phyloP scores from a whole-genome alignment of 1,139 yeast species.

The Geotrichum cucujoidarum region DNA sequence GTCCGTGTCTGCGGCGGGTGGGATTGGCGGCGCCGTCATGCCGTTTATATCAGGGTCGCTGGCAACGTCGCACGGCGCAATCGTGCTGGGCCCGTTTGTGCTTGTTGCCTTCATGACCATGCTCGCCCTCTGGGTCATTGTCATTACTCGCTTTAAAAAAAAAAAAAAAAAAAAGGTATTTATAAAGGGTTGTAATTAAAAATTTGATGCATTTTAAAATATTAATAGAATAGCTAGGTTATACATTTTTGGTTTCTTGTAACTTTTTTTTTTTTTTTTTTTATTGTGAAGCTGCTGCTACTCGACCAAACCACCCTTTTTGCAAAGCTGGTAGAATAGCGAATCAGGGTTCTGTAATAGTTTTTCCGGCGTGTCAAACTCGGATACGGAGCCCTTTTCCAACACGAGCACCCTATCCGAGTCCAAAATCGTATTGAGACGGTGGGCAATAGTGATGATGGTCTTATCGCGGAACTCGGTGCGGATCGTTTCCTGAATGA shows the following conservation, averaged over 20 bases:
- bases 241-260: too few species aligned
- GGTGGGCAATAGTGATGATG: constrained; percentile 74
- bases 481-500: constrained; percentile 70
- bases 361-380: constrained; percentile 60
- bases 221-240: neutral
- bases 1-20: constrained; percentile 71
- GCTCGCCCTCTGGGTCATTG: constrained; percentile 29
- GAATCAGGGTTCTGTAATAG: constrained; percentile 45
- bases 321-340: constrained; percentile 59
- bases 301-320: constrained; percentile 47
- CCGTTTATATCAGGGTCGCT: constrained; percentile 35
- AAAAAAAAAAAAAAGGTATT: neutral
- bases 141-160: constrained; percentile 2
- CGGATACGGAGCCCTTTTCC: constrained; percentile 62
- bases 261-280: neutral
- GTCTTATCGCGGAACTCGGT: constrained; percentile 59
- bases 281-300: neutral
- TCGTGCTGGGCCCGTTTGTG: constrained; percentile 32
- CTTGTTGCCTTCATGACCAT: constrained; percentile 28
- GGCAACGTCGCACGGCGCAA: constrained; percentile 30
- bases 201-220: neutral
- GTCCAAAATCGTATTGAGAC: constrained; percentile 77
- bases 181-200: neutral
- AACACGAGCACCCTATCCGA: constrained; percentile 67
- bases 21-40: constrained; percentile 64